Evolutionary conservation across 1,284 basidiomycete species (phyloP).

Genomic region (Chondrostereum purpureum): DNA sequence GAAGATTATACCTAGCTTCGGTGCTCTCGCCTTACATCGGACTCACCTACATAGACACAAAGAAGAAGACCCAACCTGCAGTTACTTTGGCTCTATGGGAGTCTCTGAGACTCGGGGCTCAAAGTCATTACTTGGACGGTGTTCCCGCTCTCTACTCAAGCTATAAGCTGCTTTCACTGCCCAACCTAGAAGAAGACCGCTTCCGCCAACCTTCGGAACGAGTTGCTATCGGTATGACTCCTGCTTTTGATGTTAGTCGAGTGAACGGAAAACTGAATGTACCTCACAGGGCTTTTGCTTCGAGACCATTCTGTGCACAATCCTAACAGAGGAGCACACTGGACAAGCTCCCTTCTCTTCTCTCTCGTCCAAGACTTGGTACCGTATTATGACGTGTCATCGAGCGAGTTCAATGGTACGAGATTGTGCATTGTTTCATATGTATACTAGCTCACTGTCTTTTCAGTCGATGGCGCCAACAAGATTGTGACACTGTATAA

Average conservation of each 20-base stretch:
- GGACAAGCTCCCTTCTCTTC: constrained; percentile 71
- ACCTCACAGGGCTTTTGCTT: constrained; percentile 53
- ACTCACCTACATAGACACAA: constrained; percentile 57
- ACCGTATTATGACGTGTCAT: constrained; percentile 10
- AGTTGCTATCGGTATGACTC: constrained; percentile 56
- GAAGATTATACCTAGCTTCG: constrained; percentile 71
- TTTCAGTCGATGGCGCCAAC: constrained; percentile 36
- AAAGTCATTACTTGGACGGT: constrained; percentile 71
- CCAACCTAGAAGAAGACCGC: constrained; percentile 30
- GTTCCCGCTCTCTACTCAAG: constrained; percentile 67
- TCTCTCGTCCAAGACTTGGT: constrained; percentile 70
- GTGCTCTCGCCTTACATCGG: constrained; percentile 59
- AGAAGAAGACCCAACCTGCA: constrained; percentile 51
- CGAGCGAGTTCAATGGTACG: not conserved
- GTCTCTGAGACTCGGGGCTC: constrained; percentile 77
- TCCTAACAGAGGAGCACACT: constrained; percentile 53
- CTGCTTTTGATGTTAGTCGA: not conserved
- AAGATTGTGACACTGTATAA: constrained; percentile 59
- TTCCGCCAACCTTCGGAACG: constrained; percentile 40
- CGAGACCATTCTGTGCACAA: constrained; percentile 65
- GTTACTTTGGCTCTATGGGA: constrained; percentile 74
- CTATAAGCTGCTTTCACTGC: constrained; percentile 37
- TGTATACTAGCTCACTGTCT: constrained; percentile 10
- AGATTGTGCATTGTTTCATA: constrained; percentile 1
- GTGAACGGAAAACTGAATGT: constrained; percentile 1